A percentile compares a stretch with the other conserved stretches of the same genome.
Conservation (phyloP, 345 rosid genomes). For the Populus deltoides region DNA sequence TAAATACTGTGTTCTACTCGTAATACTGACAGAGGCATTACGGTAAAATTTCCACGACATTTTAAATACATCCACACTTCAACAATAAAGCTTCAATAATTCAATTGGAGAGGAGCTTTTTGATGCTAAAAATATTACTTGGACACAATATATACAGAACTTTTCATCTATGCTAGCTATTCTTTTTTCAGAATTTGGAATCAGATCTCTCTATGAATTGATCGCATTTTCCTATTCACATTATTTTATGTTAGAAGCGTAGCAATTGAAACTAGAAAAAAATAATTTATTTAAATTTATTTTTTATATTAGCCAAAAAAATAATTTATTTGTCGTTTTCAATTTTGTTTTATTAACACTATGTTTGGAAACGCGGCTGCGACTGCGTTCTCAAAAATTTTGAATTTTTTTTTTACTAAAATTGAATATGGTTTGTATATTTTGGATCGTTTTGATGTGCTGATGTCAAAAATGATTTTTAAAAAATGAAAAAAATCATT, state of each 20-base stretch:
- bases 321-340: neutral
- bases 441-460: too few relatives aligned
- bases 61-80: neutral
- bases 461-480: too few relatives aligned
- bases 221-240: neutral
- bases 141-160: neutral
- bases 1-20: neutral
- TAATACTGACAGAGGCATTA: neutral
- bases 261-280: neutral
- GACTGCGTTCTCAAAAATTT: too few relatives aligned
- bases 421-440: too few relatives aligned
- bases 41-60: neutral
- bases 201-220: neutral
- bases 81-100: too few relatives aligned
- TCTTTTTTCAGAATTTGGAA: neutral
- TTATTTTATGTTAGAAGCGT: neutral
- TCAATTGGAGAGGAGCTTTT: too few relatives aligned
- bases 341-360: too few relatives aligned
- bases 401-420: too few relatives aligned
- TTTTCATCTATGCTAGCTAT: neutral
- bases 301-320: too few relatives aligned
- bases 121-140: neutral
- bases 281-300: too few relatives aligned
- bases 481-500: too few relatives aligned
- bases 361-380: too few relatives aligned